phyloP scores from a whole-genome alignment of 768 basidiomycete species.

The Holtermanniella nyarrowii region DNA sequence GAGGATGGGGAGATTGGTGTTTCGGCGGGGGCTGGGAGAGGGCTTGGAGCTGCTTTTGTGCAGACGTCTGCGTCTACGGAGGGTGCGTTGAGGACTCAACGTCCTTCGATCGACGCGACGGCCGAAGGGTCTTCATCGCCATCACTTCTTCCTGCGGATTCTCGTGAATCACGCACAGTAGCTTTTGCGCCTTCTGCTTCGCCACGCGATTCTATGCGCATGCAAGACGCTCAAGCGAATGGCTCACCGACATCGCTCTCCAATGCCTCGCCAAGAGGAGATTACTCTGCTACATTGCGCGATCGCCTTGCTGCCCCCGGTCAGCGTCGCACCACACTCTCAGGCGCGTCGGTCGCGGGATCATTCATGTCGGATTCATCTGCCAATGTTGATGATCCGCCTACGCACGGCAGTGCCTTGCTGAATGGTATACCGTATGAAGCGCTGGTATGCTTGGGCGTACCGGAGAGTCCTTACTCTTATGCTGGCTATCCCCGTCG shows the following conservation, averaged over 20 bases:
- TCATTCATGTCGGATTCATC: slow-evolving; percentile 31
- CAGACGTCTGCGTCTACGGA: slow-evolving; percentile 24
- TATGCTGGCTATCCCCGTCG: slow-evolving; percentile 26
- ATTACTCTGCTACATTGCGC: slow-evolving; percentile 8
- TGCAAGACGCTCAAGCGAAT: background rate
- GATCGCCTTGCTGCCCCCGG: slow-evolving; percentile 13
- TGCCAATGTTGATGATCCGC: slow-evolving; percentile 19
- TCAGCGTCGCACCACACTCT: slow-evolving; percentile 16
- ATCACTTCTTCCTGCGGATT: slow-evolving; percentile 10
- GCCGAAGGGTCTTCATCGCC: background rate
- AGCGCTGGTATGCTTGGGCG: slow-evolving; percentile 40
- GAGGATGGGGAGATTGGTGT: slow-evolving; percentile 13
- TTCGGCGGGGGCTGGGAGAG: background rate
- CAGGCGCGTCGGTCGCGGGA: slow-evolving; percentile 27
- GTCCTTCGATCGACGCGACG: slow-evolving; percentile 11
- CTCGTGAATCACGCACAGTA: slow-evolving; percentile 24
- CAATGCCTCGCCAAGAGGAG: too few relatives aligned
- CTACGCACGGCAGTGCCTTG: slow-evolving; percentile 40
- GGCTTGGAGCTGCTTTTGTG: slow-evolving; percentile 8
- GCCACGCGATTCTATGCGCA: slow-evolving; percentile 2
- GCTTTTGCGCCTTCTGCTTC: slow-evolving; percentile 29
- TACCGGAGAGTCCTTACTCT: slow-evolving; percentile 34
- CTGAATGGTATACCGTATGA: slow-evolving; percentile 53
- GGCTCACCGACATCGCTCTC: slow-evolving; percentile 13
- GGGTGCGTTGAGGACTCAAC: slow-evolving; percentile 17